Evolutionary conservation across 192 early-diverging fungal genomes (phyloP), one percentile per base, ranked within the genome.

Genomic region (Funneliformis mosseae): DNA sequence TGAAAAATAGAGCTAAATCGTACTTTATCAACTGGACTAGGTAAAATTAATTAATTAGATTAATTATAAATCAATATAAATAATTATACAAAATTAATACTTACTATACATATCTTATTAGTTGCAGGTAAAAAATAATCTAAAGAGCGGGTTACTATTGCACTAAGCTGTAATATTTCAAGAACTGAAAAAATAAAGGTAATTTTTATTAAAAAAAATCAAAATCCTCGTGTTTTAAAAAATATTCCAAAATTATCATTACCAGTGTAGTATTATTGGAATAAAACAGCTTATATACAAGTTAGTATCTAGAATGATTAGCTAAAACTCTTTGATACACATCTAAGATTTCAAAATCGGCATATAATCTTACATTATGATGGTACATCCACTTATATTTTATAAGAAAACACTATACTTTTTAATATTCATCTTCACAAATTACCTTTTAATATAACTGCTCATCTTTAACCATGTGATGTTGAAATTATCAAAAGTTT

Each of bases 401-500:
- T 63, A 63, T 5, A 63, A 63, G 25, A 63, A 23, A 23, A 23
- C 21, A 63, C 16, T 63, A 63, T 12, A 23, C 69, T 41, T 71
- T 71, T 38, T 42, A 72, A 78, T 66, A 78, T 78, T 64, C 23
- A 68, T 67, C 27, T 67, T 8, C 43, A 78, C 16, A 67, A 67
- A 28, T 48, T 78, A 67, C 77, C 59, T 25, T 33, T 16, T 28
- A 78, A 78, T 41, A 78, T 43, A 67, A 78, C 77, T 25, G 12
- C 61, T 45, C n/a, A 41, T 21, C 41, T 78, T 38, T 62, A 78
- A 45, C 77, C 33, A 38, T 67, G 12, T 27, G 61, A 78, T 67
- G 14, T 16, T 23, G 28, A 62, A 33, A 78, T 78, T 16, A 66
- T 61, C 60, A 42, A 66, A 23, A 61, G 50, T 28, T 64, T 78